These are phyloP conservation scores for Phialophora tarda DNA, from an alignment of 2,329 filamentous ascomycete species.

Conservation along the genomic window DNA sequence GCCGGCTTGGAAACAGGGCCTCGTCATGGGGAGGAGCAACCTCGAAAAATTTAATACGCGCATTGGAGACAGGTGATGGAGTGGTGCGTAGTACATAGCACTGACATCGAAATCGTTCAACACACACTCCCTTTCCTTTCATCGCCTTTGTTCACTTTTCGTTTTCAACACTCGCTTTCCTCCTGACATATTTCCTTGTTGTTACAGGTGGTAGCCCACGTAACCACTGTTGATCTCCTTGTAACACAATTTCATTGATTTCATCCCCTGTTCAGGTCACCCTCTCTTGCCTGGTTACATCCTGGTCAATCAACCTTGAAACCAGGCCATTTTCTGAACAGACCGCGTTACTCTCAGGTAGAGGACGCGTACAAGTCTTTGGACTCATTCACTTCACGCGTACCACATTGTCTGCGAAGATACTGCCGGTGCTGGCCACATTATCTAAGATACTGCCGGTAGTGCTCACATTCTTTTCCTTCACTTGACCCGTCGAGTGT, in stretches of 20 bases:
- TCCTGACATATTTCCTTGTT: slow-evolving; percentile 1
- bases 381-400: slow-evolving; percentile 11
- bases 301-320: slow-evolving; percentile 7
- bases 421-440: slow-evolving; percentile 7
- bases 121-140: not conserved
- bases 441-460: slow-evolving; percentile 8
- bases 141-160: slow-evolving; percentile 3
- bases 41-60: not conserved
- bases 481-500: slow-evolving; percentile 19
- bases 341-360: slow-evolving; percentile 18
- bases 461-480: slow-evolving; percentile 26
- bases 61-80: not conserved
- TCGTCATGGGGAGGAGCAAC: not conserved
- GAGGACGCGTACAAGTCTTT: slow-evolving; percentile 8
- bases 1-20: not conserved
- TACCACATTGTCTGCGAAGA: not conserved
- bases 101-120: not conserved
- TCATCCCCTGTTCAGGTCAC: slow-evolving; percentile 11
- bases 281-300: slow-evolving; percentile 12
- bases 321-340: slow-evolving; percentile 12
- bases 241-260: slow-evolving; percentile 4
- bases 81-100: slow-evolving; percentile 5
- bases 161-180: slow-evolving; percentile 16
- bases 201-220: slow-evolving; percentile 8
- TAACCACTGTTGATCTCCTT: not conserved